Evolutionary conservation across 2,329 filamentous ascomycete genomes (phyloP), one percentile per base, ranked within the genome.

Genomic region (Monilinia fructigena): DNA sequence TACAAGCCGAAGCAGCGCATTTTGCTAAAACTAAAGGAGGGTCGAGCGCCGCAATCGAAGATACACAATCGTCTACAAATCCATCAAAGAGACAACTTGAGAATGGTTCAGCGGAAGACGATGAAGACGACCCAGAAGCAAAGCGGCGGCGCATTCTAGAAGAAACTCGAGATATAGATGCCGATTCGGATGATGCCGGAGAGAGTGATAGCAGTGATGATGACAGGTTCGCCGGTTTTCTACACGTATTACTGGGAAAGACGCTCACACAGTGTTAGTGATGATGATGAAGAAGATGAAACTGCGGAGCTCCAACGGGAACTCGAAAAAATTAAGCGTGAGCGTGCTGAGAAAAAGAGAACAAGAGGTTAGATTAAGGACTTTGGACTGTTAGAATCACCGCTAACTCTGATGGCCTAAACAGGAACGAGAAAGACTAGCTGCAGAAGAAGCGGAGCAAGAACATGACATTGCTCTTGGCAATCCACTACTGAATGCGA

Each of bases 241-340:
- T 54, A 55, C 14, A 54, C 35, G 42, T 18, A 31, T 2, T 53
- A 26, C 26, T 12, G 20, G 2, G 52, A 35, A 35, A 47, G n/a
- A 26, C 11, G 54, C 76, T 74, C 76, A 82, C 65, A 72, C 79
- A 75, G 72, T 53, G 35, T 58, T 53, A 88, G 88, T 70, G 86
- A 89, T 58, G 86, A 91, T 63, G 86, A 91, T 63, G 90, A 93
- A 71, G 90, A 93, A 71, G 92, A 96, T 72, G 91, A 94, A 73
- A 90, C 92, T 6, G 93, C 92, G 0, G 92, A 96, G 76, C 81
- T 99, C 70, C 91, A 96, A 84, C 86, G 94, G 54, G 95, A 99
- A 77, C 80, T 99, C 55, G 94, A 96, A 75, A 95, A 96, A 77
- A 97, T 99, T 77, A 92, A 96, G 77, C 88, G 87, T 69, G 93